phyloP scores from a whole-genome alignment of 1,139 yeast genomes.

The Taphrina communis region DNA sequence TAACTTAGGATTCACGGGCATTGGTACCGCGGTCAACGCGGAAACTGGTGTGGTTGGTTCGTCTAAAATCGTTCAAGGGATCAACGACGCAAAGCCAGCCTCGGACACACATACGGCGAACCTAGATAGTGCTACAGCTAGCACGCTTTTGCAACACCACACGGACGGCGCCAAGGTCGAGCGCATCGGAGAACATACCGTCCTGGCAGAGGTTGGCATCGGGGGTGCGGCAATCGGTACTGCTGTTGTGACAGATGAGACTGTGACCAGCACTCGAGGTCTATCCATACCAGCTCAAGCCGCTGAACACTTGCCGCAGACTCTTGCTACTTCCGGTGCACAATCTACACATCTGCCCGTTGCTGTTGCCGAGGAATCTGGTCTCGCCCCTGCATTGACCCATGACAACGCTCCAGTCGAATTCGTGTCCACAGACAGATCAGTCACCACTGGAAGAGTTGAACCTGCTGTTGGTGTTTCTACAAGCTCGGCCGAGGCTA shows the following conservation, averaged over 20 bases:
- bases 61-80: constrained; percentile 32
- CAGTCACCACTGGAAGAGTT: neutral
- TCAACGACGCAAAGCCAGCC: constrained; percentile 14
- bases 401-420: constrained; percentile 9
- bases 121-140: constrained; percentile 26
- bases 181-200: constrained; percentile 37
- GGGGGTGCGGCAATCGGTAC: constrained; percentile 40
- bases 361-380: neutral
- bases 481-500: neutral
- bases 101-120: constrained; percentile 38
- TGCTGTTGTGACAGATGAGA: constrained; percentile 35
- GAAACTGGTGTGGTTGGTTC: constrained; percentile 38
- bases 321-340: neutral
- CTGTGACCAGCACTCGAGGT: constrained; percentile 16
- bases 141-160: constrained; percentile 18
- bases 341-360: neutral
- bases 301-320: constrained; percentile 26
- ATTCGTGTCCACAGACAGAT: neutral
- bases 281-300: constrained; percentile 33
- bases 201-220: constrained; percentile 38
- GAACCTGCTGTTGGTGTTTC: neutral
- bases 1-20: constrained; percentile 28
- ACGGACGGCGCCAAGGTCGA: constrained; percentile 35
- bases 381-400: constrained; percentile 18
- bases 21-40: constrained; percentile 38